A percentile compares a stretch with the other conserved stretches of the same genome.
These are phyloP conservation scores for Teunomyces lycoperdinae DNA, from an alignment of 805 yeast species.

Conservation along the genomic window DNA sequence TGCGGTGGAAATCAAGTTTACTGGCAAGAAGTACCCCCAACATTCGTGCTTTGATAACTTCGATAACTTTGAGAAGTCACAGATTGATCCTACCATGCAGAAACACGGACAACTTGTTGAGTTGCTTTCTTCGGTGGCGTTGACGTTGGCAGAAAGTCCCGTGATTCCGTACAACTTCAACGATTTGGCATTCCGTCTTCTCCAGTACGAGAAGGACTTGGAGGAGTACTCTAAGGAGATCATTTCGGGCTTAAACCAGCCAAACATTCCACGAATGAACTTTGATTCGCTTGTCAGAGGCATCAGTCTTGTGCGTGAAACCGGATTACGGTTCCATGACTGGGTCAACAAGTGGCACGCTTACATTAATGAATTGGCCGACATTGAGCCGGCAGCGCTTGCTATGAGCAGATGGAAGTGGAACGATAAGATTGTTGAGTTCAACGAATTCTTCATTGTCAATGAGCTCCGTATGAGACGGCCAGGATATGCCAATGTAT, in stretches of 20 bases:
- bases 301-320: constrained; percentile 24
- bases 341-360: constrained; percentile 68
- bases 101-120: constrained; percentile 57
- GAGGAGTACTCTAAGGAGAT: constrained; percentile 30
- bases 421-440: constrained; percentile 62
- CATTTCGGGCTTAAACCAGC: constrained; percentile 5
- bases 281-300: constrained; percentile 22
- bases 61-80: constrained; percentile 44
- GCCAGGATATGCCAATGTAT: constrained; percentile 61
- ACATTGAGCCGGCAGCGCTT: constrained; percentile 69
- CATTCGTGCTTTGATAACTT: constrained; percentile 66
- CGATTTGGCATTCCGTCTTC: constrained; percentile 44
- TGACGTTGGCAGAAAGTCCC: constrained; percentile 74
- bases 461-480: constrained; percentile 47
- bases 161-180: constrained; percentile 65
- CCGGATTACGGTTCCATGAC: constrained; percentile 45
- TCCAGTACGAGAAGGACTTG: constrained; percentile 46
- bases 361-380: constrained; percentile 36
- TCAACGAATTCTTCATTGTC: constrained; percentile 53
- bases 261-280: constrained; percentile 18
- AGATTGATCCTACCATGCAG: constrained; percentile 55
- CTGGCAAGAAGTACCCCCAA: constrained; percentile 43
- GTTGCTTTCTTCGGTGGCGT: constrained; percentile 48
- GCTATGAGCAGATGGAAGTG: constrained; percentile 75
- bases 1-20: constrained; percentile 56